Evolutionary conservation across 768 basidiomycete species (phyloP).

Genomic region (Arthromyces matolae): DNA sequence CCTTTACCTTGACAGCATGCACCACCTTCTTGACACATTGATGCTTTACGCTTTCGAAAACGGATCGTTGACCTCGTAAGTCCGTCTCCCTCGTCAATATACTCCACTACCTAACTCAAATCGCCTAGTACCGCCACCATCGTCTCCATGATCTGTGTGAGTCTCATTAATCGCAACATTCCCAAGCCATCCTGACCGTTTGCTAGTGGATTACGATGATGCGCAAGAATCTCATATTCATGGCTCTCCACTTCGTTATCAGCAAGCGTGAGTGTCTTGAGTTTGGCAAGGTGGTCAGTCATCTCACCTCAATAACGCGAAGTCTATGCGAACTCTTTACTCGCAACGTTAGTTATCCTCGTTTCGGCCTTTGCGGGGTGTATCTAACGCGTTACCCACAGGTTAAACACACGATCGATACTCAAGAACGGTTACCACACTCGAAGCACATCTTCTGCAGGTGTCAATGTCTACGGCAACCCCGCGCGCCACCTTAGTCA

Average conservation of each 20-base stretch:
- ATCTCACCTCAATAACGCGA: not conserved
- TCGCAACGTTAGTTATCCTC: constrained; percentile 37
- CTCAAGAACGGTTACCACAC: constrained; percentile 16
- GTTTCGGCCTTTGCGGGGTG: too few species aligned
- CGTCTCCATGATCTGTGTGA: constrained; percentile 44
- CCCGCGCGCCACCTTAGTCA: not conserved
- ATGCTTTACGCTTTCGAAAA: constrained; percentile 53
- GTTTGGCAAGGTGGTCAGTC: too few species aligned
- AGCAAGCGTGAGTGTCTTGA: constrained; percentile 37
- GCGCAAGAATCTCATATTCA: constrained; percentile 47
- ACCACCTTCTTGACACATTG: constrained; percentile 43
- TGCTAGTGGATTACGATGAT: constrained; percentile 49
- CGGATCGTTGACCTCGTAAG: constrained; percentile 46
- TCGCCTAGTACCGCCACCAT: constrained; percentile 36
- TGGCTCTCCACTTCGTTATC: constrained; percentile 53
- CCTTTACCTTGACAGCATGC: constrained; percentile 33
- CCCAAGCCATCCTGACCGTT: not conserved
- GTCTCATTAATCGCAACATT: constrained; percentile 15
- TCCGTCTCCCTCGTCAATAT: not conserved
- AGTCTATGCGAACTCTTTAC: constrained; percentile 52
- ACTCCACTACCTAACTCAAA: not conserved
- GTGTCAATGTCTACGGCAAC: not conserved
- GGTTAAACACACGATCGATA: constrained; percentile 35
- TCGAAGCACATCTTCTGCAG: not conserved
- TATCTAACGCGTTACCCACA: too few species aligned